A percentile compares a stretch with the other conserved stretches of the same genome.
Conservation (phyloP, 2,329 filamentous ascomycete species). For the Penicillium sp. region DNA sequence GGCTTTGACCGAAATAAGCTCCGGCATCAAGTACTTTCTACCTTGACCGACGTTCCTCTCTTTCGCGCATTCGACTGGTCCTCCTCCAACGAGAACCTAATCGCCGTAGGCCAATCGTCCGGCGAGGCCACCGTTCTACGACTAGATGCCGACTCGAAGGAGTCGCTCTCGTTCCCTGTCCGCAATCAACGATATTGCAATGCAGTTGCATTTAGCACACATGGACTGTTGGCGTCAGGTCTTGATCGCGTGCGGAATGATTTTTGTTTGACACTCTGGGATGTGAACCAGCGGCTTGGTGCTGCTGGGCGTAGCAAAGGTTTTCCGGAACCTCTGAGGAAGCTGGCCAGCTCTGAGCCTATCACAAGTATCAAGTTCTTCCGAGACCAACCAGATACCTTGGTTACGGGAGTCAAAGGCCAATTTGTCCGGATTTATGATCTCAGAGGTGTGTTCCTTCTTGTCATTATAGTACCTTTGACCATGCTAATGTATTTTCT, state of each 20-base stretch:
- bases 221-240: conserved; percentile 56
- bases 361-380: conserved; percentile 64
- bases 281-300: conserved; percentile 50
- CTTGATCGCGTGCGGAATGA: conserved; percentile 61
- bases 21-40: conserved; percentile 51
- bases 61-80: conserved; percentile 66
- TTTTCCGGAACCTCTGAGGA: conserved; percentile 50
- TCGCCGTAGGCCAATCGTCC: conserved; percentile 58
- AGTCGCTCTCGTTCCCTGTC: conserved; percentile 52
- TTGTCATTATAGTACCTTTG: not conserved
- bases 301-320: conserved; percentile 32
- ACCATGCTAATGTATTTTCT: not conserved
- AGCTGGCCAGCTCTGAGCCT: conserved; percentile 57
- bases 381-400: conserved; percentile 54
- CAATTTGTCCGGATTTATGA: conserved; percentile 61
- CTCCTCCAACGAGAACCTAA: conserved; percentile 52
- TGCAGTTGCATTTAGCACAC: conserved; percentile 57
- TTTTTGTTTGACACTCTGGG: conserved; percentile 62
- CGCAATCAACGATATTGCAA: conserved; percentile 62
- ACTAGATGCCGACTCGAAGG: conserved; percentile 49
- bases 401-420: conserved; percentile 58
- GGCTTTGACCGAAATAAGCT: conserved; percentile 39
- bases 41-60: conserved; percentile 53
- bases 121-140: conserved; percentile 58
- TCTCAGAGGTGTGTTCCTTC: conserved; percentile 49